Evolutionary conservation across 352 stramenopile species (phyloP).

Genomic region (Pythium biforme): DNA sequence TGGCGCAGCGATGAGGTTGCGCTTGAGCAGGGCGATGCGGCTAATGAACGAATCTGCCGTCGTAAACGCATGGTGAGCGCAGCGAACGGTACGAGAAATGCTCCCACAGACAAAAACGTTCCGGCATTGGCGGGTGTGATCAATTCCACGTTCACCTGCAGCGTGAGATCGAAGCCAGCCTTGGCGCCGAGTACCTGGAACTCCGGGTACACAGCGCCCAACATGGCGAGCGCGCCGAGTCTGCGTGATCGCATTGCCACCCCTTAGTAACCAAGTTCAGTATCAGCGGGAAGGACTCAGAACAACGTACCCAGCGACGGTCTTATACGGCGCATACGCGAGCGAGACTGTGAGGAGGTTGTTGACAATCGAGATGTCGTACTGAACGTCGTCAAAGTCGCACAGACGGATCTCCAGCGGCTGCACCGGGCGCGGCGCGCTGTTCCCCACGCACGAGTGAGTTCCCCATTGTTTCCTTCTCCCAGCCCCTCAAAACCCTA

Average conservation of each 20-base stretch:
- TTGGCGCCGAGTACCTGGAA: conserved; percentile 67
- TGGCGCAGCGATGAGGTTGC: conserved; percentile 73
- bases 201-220: conserved; percentile 68
- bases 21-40: conserved; percentile 76
- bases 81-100: background rate
- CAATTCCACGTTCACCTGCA: conserved; percentile 74
- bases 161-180: conserved; percentile 74
- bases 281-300: background rate
- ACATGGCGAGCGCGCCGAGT: conserved; percentile 69
- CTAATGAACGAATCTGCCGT: conserved; percentile 64
- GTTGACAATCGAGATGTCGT: conserved; percentile 74
- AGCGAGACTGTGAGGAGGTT: conserved; percentile 71
- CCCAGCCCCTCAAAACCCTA: too few relatives aligned
- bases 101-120: conserved; percentile 22
- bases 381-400: conserved; percentile 88
- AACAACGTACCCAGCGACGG: conserved; percentile 47
- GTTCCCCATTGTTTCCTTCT: background rate
- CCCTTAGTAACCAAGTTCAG: conserved; percentile 16
- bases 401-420: conserved; percentile 76
- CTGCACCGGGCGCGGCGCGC: conserved; percentile 71
- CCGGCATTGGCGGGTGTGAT: conserved; percentile 70
- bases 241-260: conserved; percentile 30
- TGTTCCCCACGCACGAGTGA: conserved; percentile 24
- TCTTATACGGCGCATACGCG: conserved; percentile 76
- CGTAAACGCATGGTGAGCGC: background rate